phyloP scores from a whole-genome alignment of 2,329 filamentous ascomycete genomes.

The Penicillium glabrum region DNA sequence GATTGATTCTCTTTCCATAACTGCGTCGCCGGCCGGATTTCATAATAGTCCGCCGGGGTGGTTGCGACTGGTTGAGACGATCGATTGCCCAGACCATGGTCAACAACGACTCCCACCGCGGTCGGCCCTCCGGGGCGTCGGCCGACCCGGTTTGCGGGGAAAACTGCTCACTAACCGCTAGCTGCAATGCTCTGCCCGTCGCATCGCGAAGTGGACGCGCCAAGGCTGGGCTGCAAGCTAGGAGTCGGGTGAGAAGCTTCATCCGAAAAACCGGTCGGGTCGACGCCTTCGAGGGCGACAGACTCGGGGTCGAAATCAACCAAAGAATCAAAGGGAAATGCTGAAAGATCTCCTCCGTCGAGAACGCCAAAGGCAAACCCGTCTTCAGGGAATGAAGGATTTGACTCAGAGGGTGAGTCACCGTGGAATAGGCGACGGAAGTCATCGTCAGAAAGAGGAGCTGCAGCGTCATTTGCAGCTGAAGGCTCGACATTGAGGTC shows the following conservation, averaged over 20 bases:
- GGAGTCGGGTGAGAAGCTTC: constrained; percentile 51
- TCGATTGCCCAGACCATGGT: constrained; percentile 48
- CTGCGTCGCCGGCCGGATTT: constrained; percentile 36
- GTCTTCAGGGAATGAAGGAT: constrained; percentile 75
- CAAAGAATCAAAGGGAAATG: constrained; percentile 56
- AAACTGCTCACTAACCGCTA: constrained; percentile 46
- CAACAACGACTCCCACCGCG: constrained; percentile 47
- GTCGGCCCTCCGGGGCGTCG: constrained; percentile 31
- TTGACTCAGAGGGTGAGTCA: constrained; percentile 67
- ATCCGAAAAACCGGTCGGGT: constrained; percentile 50
- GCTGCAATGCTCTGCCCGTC: constrained; percentile 55
- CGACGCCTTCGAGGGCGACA: constrained; percentile 44
- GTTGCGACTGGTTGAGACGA: constrained; percentile 41
- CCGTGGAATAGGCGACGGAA: constrained; percentile 60
- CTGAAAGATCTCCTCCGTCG: constrained; percentile 49
- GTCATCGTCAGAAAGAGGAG: constrained; percentile 68
- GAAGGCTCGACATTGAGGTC: constrained; percentile 43
- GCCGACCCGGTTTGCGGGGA: constrained; percentile 35
- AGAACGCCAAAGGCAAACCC: constrained; percentile 71
- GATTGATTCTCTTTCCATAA: constrained; percentile 31
- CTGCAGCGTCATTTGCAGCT: constrained; percentile 61
- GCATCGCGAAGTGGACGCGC: constrained; percentile 55
- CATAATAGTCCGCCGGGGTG: constrained; percentile 27
- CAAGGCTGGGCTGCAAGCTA: constrained; percentile 55
- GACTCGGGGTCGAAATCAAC: constrained; percentile 56